These are phyloP conservation scores for Penicillium sp. DNA, from an alignment of 2,329 filamentous ascomycete genomes.

Conservation along the genomic window DNA sequence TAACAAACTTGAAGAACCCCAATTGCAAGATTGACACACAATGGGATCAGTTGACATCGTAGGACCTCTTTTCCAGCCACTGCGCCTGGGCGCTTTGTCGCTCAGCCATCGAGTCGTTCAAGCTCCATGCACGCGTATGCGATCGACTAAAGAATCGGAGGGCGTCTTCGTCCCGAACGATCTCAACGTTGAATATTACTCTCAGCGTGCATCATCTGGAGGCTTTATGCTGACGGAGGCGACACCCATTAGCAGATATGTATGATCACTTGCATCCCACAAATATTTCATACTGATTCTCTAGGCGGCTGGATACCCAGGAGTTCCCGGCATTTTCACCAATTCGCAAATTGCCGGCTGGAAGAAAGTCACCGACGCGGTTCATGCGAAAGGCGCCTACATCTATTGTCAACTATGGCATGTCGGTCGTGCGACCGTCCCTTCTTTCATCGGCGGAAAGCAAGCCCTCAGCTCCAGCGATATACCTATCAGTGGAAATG, in stretches of 20 bases:
- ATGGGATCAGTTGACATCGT: constrained; percentile 31
- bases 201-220: constrained; percentile 37
- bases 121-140: constrained; percentile 34
- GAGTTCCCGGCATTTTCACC: constrained; percentile 37
- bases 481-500: constrained; percentile 44
- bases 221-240: constrained; percentile 41
- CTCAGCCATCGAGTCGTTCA: constrained; percentile 33
- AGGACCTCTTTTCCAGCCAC: constrained; percentile 40
- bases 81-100: constrained; percentile 31
- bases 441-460: constrained; percentile 42
- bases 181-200: constrained; percentile 36
- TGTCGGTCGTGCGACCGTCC: constrained; percentile 43
- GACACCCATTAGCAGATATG: constrained; percentile 35
- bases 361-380: constrained; percentile 38
- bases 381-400: constrained; percentile 36
- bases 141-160: constrained; percentile 31
- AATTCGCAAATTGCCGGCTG: constrained; percentile 35
- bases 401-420: constrained; percentile 44
- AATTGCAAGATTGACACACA: constrained; percentile 5
- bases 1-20: not conserved
- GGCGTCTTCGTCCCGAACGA: constrained; percentile 36
- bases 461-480: constrained; percentile 31
- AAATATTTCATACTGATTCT: not conserved
- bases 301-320: constrained; percentile 35
- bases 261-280: constrained; percentile 4